Conservation (phyloP, 441 rosid species). For the Jatropha multifida region DNA sequence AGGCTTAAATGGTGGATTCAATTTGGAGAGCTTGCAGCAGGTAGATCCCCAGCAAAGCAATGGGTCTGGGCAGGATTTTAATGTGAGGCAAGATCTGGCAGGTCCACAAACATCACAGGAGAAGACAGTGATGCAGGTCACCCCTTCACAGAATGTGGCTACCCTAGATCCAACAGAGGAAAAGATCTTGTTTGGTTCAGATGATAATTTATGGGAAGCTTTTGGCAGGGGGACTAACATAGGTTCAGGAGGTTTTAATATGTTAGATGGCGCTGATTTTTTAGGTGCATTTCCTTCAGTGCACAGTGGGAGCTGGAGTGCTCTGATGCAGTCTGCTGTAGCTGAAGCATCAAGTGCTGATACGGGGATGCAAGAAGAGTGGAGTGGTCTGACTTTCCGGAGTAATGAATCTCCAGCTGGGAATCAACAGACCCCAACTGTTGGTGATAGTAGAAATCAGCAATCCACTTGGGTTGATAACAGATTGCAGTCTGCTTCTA, state of each 20-base stretch:
- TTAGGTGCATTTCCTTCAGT: constrained; percentile 56
- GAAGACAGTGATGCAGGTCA: constrained; percentile 38
- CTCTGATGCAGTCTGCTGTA: constrained; percentile 95
- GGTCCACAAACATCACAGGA: constrained; percentile 44
- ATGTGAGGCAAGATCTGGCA: constrained; percentile 40
- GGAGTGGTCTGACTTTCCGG: constrained; percentile 47
- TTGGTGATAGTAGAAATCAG: constrained; percentile 36
- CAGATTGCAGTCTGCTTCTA: constrained; percentile 31
- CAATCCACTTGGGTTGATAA: constrained; percentile 42
- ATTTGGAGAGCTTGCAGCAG: constrained; percentile 45
- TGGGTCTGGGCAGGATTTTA: constrained; percentile 41
- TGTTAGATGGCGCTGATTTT: constrained; percentile 46
- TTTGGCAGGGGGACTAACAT: constrained; percentile 53
- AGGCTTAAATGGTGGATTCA: constrained; percentile 41
- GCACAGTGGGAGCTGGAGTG: constrained; percentile 98
- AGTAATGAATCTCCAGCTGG: constrained; percentile 38
- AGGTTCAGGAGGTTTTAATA: constrained; percentile 43
- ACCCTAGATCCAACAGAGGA: constrained; percentile 91
- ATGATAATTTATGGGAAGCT: constrained; percentile 79
- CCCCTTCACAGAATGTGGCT: constrained; percentile 52
- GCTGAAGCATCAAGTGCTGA: constrained; percentile 62
- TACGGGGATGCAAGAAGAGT: constrained; percentile 47
- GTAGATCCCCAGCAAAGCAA: constrained; percentile 43
- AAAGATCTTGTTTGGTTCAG: constrained; percentile 86
- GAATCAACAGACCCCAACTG: constrained; percentile 28